These are phyloP conservation scores for Saccharomyces pastorianus DNA, from an alignment of 1,139 yeast genomes.

Conservation along the genomic window DNA sequence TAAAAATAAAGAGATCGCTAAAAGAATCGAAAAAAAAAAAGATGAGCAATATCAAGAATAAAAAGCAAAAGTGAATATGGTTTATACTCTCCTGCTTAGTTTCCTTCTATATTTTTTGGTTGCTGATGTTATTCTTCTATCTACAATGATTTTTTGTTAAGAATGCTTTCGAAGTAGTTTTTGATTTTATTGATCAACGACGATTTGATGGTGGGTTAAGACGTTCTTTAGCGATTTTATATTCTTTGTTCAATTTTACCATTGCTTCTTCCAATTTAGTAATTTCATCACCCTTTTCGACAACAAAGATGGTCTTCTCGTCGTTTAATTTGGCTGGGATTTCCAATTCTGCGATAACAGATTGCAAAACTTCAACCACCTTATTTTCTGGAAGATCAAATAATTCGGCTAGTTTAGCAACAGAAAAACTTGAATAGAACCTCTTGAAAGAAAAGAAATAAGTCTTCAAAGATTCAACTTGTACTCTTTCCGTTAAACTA, in stretches of 20 bases:
- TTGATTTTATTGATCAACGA: slow-evolving; percentile 12
- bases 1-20: not conserved
- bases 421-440: slow-evolving; percentile 68
- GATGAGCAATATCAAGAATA: not conserved
- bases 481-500: slow-evolving; percentile 70
- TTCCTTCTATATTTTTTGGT: not conserved
- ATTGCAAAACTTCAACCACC: slow-evolving; percentile 57
- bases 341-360: slow-evolving; percentile 72
- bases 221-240: slow-evolving; percentile 30
- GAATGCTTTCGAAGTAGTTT: not conserved
- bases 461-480: slow-evolving; percentile 84
- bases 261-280: slow-evolving; percentile 86
- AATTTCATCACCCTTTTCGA: slow-evolving; percentile 69
- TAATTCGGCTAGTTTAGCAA: slow-evolving; percentile 52
- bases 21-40: not conserved
- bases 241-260: slow-evolving; percentile 78
- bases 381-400: slow-evolving; percentile 55
- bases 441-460: slow-evolving; percentile 78
- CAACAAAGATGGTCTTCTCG: slow-evolving; percentile 49
- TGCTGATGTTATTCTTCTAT: not conserved
- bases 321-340: slow-evolving; percentile 60
- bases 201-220: slow-evolving; percentile 20
- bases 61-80: not conserved
- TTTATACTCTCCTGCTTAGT: not conserved
- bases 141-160: not conserved